A percentile compares a stretch with the other conserved stretches of the same genome.
These are phyloP conservation scores for Diospyros kaki DNA, from an alignment of 148 eudicot species.

Conservation along the genomic window DNA sequence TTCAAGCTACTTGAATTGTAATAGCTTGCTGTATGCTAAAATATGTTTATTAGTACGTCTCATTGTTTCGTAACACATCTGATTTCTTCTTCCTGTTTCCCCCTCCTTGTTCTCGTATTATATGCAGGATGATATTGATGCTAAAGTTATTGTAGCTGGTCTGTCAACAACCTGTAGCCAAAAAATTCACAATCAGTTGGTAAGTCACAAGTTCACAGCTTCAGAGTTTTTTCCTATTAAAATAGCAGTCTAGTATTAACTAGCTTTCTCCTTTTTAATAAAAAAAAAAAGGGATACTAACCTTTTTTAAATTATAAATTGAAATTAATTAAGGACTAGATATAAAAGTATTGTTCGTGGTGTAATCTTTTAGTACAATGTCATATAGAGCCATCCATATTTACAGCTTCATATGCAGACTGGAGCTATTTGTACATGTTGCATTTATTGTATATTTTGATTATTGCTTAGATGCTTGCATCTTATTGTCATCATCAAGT, in stretches of 20 bases:
- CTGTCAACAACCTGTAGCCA: slow-evolving; percentile 96
- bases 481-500: slow-evolving; percentile 4
- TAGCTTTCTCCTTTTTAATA: neutral
- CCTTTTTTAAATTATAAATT: too few species aligned
- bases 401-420: neutral
- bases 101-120: slow-evolving; percentile 17
- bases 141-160: slow-evolving; percentile 81
- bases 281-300: too few species aligned
- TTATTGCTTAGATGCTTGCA: neutral
- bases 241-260: neutral
- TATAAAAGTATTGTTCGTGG: too few species aligned
- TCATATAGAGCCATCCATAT: too few species aligned
- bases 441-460: neutral
- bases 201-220: slow-evolving; percentile 23
- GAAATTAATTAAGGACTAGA: too few species aligned
- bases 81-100: neutral
- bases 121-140: slow-evolving; percentile 80
- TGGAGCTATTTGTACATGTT: neutral
- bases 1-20: slow-evolving; percentile 3
- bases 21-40: neutral
- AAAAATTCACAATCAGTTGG: slow-evolving; percentile 98
- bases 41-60: neutral
- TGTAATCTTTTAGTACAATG: too few species aligned
- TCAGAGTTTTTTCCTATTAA: neutral
- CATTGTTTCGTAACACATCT: neutral